A percentile compares a stretch with the other conserved stretches of the same genome.
phyloP scores from a whole-genome alignment of 345 rosid genomes.

The Gossypium mustelinum region DNA sequence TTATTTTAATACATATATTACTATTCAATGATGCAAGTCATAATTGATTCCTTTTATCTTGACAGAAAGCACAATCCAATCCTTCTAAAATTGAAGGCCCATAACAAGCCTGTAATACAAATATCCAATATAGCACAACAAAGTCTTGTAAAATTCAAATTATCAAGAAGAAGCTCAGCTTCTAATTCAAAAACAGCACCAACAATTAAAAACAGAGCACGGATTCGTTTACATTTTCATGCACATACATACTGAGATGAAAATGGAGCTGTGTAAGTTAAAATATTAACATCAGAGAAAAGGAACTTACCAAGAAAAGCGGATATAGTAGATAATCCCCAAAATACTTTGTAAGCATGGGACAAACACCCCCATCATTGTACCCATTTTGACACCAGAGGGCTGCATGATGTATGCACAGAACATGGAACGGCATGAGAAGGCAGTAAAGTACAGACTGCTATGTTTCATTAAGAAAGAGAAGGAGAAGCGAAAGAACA shows the following conservation, averaged over 20 bases:
- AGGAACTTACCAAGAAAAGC: constrained; percentile 79
- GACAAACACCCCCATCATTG: constrained; percentile 97
- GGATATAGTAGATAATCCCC: constrained; percentile 98
- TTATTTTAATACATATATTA: not conserved
- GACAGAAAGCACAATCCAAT: not conserved
- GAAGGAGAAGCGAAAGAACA: not conserved
- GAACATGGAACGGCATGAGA: constrained; percentile 18
- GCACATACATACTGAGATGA: not conserved
- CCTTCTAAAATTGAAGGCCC: not conserved
- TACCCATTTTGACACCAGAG: constrained; percentile 69
- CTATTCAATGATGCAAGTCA: not conserved
- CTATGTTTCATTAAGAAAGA: not conserved
- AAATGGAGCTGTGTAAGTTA: not conserved
- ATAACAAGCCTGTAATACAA: not conserved
- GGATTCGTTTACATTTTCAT: not conserved
- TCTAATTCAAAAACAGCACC: not conserved
- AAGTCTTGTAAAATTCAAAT: not conserved
- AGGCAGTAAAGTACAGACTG: constrained; percentile 12
- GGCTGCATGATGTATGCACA: constrained; percentile 50
- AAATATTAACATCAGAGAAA: constrained; percentile 7
- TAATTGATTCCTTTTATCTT: not conserved
- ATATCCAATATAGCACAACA: not conserved
- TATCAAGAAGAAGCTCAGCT: not conserved
- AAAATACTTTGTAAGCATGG: constrained; percentile 98
- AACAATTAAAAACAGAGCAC: not conserved